Evolutionary conservation across 2,329 filamentous ascomycete genomes (phyloP).

Genomic region (Epichloe uncinata): DNA sequence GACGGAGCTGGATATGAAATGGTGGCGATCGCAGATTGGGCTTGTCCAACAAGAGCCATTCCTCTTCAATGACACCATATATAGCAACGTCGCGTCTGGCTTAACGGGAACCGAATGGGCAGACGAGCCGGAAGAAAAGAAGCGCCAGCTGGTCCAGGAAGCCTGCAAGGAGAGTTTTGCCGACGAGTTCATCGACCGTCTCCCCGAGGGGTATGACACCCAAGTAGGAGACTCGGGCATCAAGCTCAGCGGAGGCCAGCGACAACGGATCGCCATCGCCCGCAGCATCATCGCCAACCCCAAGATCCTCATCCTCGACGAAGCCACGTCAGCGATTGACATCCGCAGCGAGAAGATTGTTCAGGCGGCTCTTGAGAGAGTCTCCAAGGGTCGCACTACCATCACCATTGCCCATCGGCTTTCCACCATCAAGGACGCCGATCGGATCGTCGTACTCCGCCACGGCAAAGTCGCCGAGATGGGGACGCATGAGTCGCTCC

Average conservation of each 20-base stretch:
- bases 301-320: constrained; percentile 84
- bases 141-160: constrained; percentile 28
- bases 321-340: constrained; percentile 83
- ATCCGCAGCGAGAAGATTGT: constrained; percentile 88
- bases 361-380: constrained; percentile 65
- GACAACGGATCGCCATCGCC: constrained; percentile 9
- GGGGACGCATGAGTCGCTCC: constrained; percentile 42
- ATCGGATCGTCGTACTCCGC: constrained; percentile 48
- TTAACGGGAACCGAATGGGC: constrained; percentile 29
- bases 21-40: not conserved
- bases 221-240: constrained; percentile 31
- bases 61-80: constrained; percentile 35
- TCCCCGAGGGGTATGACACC: constrained; percentile 37
- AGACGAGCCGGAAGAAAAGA: constrained; percentile 19
- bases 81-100: constrained; percentile 40
- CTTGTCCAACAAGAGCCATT: constrained; percentile 23
- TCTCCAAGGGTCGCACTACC: constrained; percentile 75
- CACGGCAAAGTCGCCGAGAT: constrained; percentile 40
- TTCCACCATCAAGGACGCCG: constrained; percentile 70
- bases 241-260: constrained; percentile 29
- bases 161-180: constrained; percentile 37
- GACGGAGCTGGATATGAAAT: not conserved
- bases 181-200: constrained; percentile 33
- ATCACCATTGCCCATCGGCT: constrained; percentile 88
- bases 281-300: constrained; percentile 57